Evolutionary conservation across 2,329 filamentous ascomycete species (phyloP).

Genomic region (Beauveria caledonica): DNA sequence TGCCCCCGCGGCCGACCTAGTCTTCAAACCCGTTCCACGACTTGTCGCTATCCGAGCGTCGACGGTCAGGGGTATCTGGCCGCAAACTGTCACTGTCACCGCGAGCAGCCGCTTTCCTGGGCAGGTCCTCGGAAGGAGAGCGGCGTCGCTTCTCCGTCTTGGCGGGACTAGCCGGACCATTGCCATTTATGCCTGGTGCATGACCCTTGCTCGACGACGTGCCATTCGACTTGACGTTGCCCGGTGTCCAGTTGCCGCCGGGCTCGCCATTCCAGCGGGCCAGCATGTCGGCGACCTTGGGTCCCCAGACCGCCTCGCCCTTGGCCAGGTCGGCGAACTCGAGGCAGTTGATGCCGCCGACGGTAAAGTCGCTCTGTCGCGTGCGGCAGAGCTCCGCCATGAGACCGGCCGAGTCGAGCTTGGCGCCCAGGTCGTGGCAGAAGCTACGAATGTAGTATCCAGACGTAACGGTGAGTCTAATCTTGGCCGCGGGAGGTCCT

Average conservation of each 20-base stretch:
- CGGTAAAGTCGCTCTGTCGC: conserved; percentile 70
- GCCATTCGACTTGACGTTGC: conserved; percentile 13
- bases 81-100: conserved; percentile 1
- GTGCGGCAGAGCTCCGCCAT: conserved; percentile 81
- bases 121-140: conserved; percentile 21
- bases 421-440: conserved; percentile 81
- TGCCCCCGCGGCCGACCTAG: conserved; percentile 13
- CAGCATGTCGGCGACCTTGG: conserved; percentile 51
- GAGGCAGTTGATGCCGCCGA: conserved; percentile 63
- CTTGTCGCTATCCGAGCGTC: conserved; percentile 30
- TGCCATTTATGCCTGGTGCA: conserved; percentile 10
- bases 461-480: conserved; percentile 87
- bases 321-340: conserved; percentile 69
- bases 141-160: conserved; percentile 23
- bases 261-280: conserved; percentile 33
- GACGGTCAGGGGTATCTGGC: conserved; percentile 14
- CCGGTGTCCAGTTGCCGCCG: conserved; percentile 18
- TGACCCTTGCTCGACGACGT: conserved; percentile 12
- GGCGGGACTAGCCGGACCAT: conserved; percentile 7
- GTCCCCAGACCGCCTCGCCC: conserved; percentile 76
- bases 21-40: conserved; percentile 36
- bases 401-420: conserved; percentile 70
- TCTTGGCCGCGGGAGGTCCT: conserved; percentile 66
- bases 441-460: conserved; percentile 96
- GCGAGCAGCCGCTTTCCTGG: conserved; percentile 23